Conservation (phyloP, 805 yeast species). For the Saturnispora diversa region DNA sequence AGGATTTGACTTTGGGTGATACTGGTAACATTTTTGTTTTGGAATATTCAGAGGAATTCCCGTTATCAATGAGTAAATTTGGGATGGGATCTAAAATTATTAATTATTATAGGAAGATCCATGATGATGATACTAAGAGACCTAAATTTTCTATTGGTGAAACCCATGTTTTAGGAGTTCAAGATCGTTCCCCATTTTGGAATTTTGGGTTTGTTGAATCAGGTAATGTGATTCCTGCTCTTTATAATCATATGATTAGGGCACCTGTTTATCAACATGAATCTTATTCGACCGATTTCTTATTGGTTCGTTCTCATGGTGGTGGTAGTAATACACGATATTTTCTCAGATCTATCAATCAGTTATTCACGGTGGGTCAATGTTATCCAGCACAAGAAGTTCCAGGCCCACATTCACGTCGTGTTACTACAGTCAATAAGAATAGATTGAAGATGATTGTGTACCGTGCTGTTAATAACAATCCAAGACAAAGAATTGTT, state of each 20-base stretch:
- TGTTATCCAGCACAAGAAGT: slow-evolving; percentile 87
- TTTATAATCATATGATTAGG: slow-evolving; percentile 83
- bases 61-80: slow-evolving; percentile 71
- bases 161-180: slow-evolving; percentile 91
- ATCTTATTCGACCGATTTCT: slow-evolving; percentile 66
- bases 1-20: slow-evolving; percentile 79
- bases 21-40: slow-evolving; percentile 65
- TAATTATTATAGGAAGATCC: slow-evolving; percentile 82
- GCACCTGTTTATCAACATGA: slow-evolving; percentile 94
- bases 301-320: slow-evolving; percentile 73
- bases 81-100: slow-evolving; percentile 95
- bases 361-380: slow-evolving; percentile 84
- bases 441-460: slow-evolving; percentile 91
- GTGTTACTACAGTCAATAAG: slow-evolving; percentile 87
- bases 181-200: slow-evolving; percentile 97
- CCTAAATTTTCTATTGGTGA: slow-evolving; percentile 90
- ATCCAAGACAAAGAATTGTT: slow-evolving; percentile 62
- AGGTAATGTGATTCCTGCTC: slow-evolving; percentile 88
- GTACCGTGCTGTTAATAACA: slow-evolving; percentile 72
- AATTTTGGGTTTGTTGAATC: slow-evolving; percentile 94
- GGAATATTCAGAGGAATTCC: slow-evolving; percentile 89
- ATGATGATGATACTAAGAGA: slow-evolving; percentile 72
- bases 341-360: slow-evolving; percentile 60
- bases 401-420: slow-evolving; percentile 96
- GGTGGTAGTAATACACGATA: slow-evolving; percentile 61